Percentiles rank a stretch among this genome's conserved stretches.
Evolutionary conservation across 129 eudicot species (phyloP).

Genomic region (Chrysanthemum lavandulifolium): DNA sequence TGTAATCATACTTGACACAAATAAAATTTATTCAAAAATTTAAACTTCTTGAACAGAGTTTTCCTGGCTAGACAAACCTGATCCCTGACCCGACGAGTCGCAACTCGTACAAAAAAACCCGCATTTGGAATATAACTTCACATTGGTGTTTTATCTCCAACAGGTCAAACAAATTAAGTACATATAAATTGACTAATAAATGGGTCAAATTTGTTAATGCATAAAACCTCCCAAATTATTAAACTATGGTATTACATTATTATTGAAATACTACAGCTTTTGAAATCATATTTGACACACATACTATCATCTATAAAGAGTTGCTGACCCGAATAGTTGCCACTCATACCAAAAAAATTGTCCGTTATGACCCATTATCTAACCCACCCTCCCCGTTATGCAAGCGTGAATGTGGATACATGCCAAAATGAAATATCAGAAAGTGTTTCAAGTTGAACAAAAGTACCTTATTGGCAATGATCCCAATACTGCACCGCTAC

Average conservation of each 20-base stretch:
- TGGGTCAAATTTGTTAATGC: not conserved
- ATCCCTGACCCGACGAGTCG: too few species aligned
- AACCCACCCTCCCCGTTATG: not conserved
- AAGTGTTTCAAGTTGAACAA: not conserved
- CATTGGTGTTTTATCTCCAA: not conserved
- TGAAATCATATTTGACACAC: not conserved
- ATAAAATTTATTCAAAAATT: not conserved
- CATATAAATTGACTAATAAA: not conserved
- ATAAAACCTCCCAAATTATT: not conserved
- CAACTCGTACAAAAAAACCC: too few species aligned
- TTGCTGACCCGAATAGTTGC: too few species aligned
- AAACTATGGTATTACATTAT: not conserved
- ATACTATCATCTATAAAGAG: not conserved
- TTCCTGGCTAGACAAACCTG: too few species aligned
- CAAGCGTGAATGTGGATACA: not conserved
- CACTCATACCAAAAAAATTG: not conserved
- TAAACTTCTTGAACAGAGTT: too few species aligned
- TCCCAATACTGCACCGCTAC: conserved; percentile 80
- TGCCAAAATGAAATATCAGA: not conserved
- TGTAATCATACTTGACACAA: not conserved
- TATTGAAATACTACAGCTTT: not conserved
- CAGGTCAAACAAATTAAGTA: not conserved
- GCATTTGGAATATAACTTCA: too few species aligned
- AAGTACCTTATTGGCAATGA: conserved; percentile 71
- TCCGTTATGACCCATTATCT: not conserved